phyloP scores from a whole-genome alignment of 768 basidiomycete species.

The Suillus fuscotomentosus region DNA sequence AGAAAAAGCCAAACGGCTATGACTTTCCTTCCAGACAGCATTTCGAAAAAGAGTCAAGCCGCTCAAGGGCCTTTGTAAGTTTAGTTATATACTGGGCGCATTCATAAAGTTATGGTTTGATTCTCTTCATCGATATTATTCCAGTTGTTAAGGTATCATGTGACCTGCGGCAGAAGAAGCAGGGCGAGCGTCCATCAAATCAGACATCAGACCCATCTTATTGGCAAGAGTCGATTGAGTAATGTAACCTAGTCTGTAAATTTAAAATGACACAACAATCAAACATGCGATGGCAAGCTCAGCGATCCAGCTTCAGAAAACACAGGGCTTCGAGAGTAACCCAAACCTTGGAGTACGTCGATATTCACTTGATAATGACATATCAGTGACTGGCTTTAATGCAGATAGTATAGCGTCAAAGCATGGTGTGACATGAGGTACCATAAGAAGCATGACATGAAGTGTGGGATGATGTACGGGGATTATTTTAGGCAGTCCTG shows the following conservation, averaged over 20 bases:
- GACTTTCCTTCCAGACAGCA: no score
- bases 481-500: conserved; percentile 10
- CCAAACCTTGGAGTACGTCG: background rate
- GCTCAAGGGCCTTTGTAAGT: no score
- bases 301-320: background rate
- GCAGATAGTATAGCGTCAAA: conserved; percentile 13
- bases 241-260: background rate
- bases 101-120: no score
- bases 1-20: no score
- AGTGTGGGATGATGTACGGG: conserved; percentile 4
- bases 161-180: background rate
- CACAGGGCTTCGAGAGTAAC: background rate
- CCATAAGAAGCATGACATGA: conserved; percentile 10
- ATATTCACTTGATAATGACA: background rate
- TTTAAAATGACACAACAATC: background rate
- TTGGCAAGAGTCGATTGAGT: background rate
- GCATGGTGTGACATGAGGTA: conserved; percentile 12
- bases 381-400: conserved; percentile 8
- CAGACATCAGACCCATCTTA: background rate
- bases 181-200: background rate
- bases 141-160: background rate
- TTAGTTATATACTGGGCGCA: no score
- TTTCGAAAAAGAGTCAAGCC: no score
- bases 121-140: no score
- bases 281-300: background rate